A percentile compares a stretch with the other conserved stretches of the same genome.
Evolutionary conservation across 305 asterid species (phyloP).

Genomic region (Fraxinus xanthoxyloides): DNA sequence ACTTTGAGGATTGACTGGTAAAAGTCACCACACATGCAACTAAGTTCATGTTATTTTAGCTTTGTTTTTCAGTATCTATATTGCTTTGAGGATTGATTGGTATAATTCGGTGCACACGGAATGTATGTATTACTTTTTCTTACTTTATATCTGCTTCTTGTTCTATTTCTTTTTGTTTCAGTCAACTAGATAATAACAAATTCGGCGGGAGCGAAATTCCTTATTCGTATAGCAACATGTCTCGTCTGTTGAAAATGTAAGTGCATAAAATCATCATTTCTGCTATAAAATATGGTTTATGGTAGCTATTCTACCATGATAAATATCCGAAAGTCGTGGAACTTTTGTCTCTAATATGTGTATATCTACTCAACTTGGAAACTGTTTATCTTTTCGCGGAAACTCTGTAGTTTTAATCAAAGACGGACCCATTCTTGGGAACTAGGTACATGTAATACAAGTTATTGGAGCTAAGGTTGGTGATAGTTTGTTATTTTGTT

Average conservation of each 20-base stretch:
- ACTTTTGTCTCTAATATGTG: background rate
- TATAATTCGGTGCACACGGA: background rate
- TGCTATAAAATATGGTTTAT: constrained; percentile 8
- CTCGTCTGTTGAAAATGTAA: constrained; percentile 80
- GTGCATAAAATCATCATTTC: constrained; percentile 27
- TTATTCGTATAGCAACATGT: constrained; percentile 69
- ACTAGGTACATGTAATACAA: background rate
- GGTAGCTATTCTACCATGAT: background rate
- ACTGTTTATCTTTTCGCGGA: background rate
- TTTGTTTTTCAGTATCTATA: background rate
- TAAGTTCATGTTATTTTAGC: background rate
- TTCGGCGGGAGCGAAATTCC: constrained; percentile 73
- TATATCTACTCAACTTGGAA: background rate
- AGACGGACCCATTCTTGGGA: background rate
- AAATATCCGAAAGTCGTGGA: background rate
- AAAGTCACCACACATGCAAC: background rate
- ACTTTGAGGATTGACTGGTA: background rate
- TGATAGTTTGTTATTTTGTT: constrained; percentile 15
- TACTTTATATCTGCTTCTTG: constrained; percentile 6
- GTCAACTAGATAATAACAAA: constrained; percentile 96
- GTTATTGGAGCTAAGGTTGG: constrained; percentile 11
- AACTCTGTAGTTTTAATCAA: constrained; percentile 7
- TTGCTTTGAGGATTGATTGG: background rate
- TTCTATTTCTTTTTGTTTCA: constrained; percentile 31
- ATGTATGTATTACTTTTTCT: background rate